phyloP scores from a whole-genome alignment of 1,139 yeast species.

The Lodderomyces orthopsilosis region DNA sequence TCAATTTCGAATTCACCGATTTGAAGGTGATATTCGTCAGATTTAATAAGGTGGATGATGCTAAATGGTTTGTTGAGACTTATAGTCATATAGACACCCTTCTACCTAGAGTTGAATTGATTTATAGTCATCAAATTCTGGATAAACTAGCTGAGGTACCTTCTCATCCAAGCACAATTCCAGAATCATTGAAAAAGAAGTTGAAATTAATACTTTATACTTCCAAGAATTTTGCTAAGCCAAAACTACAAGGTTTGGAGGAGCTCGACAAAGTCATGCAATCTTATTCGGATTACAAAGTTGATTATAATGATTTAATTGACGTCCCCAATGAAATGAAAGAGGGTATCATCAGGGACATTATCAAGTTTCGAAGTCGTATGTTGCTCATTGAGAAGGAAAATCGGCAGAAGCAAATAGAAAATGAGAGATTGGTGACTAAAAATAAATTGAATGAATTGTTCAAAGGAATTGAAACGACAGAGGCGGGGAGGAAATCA shows the following conservation, averaged over 20 bases:
- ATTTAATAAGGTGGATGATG: slow-evolving; percentile 18
- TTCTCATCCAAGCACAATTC: slow-evolving; percentile 1
- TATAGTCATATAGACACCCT: slow-evolving; percentile 6
- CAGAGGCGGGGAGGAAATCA: slow-evolving; percentile 8
- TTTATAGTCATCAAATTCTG: slow-evolving; percentile 1
- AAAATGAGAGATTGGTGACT: slow-evolving; percentile 52
- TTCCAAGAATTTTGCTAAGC: slow-evolving; percentile 20
- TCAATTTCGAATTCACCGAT: slow-evolving; percentile 27
- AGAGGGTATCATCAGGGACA: slow-evolving; percentile 56
- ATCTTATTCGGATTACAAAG: slow-evolving; percentile 45
- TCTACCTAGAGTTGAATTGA: slow-evolving; percentile 4
- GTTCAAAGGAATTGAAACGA: slow-evolving; percentile 45
- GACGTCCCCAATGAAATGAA: slow-evolving; percentile 62
- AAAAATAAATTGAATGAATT: slow-evolving; percentile 49
- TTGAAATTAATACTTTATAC: slow-evolving; percentile 19
- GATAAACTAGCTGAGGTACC: slow-evolving; percentile 1
- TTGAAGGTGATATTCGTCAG: slow-evolving; percentile 27
- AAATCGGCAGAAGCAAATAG: slow-evolving; percentile 50
- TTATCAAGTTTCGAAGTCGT: slow-evolving; percentile 59
- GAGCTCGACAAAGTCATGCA: slow-evolving; percentile 36
- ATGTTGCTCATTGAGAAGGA: slow-evolving; percentile 58
- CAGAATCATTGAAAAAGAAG: slow-evolving; percentile 10
- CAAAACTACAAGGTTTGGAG: slow-evolving; percentile 27
- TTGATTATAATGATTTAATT: slow-evolving; percentile 57
- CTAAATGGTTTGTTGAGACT: slow-evolving; percentile 14